These are phyloP conservation scores for Lodderomyces pseudojiufengensis DNA, from an alignment of 1,139 yeast species.

Conservation along the genomic window DNA sequence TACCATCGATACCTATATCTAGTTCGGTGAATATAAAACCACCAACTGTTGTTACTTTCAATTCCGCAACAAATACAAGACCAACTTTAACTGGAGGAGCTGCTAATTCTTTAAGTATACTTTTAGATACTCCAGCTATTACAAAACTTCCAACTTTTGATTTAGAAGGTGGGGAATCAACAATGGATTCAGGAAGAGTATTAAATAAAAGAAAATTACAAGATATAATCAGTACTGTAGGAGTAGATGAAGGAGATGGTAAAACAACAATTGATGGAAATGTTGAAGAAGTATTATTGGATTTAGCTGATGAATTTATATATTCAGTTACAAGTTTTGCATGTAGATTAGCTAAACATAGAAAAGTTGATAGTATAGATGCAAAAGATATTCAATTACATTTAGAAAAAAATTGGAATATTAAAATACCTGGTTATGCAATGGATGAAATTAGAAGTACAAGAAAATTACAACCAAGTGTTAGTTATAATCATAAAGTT, in stretches of 20 bases:
- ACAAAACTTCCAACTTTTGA: slow-evolving; percentile 79
- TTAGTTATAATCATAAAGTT: slow-evolving; percentile 66
- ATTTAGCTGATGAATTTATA: slow-evolving; percentile 94
- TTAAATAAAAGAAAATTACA: slow-evolving; percentile 83
- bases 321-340: slow-evolving; percentile 90
- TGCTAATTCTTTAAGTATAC: slow-evolving; percentile 58
- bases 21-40: slow-evolving; percentile 61
- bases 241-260: slow-evolving; percentile 84
- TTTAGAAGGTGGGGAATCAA: slow-evolving; percentile 26
- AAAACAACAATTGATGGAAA: slow-evolving; percentile 91
- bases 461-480: slow-evolving; percentile 76
- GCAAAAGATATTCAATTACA: slow-evolving; percentile 89
- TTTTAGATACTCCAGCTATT: slow-evolving; percentile 70
- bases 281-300: slow-evolving; percentile 86
- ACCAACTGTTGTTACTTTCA: slow-evolving; percentile 59
- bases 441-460: slow-evolving; percentile 87
- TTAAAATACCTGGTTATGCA: slow-evolving; percentile 91
- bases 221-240: slow-evolving; percentile 80
- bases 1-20: slow-evolving; percentile 73
- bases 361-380: slow-evolving; percentile 83
- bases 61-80: slow-evolving; percentile 48
- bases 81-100: slow-evolving; percentile 88
- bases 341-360: slow-evolving; percentile 92
- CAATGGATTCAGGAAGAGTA: slow-evolving; percentile 58
- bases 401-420: slow-evolving; percentile 93